phyloP scores from a whole-genome alignment of 768 basidiomycete species.

The Obba rivulosa region DNA sequence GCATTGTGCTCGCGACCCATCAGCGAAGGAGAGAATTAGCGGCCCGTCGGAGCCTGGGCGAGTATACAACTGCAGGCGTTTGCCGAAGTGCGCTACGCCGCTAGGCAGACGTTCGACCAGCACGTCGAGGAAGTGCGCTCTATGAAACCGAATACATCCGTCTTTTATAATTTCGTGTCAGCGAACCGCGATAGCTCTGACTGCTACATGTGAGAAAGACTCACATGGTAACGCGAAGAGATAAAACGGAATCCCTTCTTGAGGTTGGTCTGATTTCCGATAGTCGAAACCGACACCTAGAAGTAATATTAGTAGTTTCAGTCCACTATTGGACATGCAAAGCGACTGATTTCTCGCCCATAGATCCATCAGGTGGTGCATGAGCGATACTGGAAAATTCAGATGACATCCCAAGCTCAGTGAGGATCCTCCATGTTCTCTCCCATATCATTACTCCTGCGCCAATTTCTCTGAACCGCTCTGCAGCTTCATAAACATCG shows the following conservation, averaged over 20 bases:
- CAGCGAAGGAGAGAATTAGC: constrained; percentile 19
- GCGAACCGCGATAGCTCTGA: too few relatives aligned
- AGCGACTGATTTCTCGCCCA: constrained; percentile 7
- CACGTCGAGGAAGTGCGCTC: constrained; percentile 43
- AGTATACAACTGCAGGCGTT: constrained; percentile 22
- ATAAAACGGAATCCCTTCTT: constrained; percentile 35
- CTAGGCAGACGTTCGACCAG: constrained; percentile 27
- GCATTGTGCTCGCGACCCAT: constrained; percentile 21
- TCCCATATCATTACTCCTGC: constrained; percentile 34
- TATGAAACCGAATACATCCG: constrained; percentile 38
- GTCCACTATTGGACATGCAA: not conserved
- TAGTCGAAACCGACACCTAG: constrained; percentile 42
- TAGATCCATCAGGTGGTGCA: constrained; percentile 16
- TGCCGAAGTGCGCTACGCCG: constrained; percentile 25
- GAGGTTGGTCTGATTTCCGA: constrained; percentile 35
- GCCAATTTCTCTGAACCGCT: constrained; percentile 43
- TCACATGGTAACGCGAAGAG: constrained; percentile 38
- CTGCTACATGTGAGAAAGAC: constrained; percentile 2
- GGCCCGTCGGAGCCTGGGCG: not conserved
- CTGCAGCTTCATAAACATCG: constrained; percentile 31
- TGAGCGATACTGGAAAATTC: constrained; percentile 20
- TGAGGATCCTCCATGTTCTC: constrained; percentile 23
- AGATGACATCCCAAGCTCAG: constrained; percentile 20
- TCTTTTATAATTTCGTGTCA: constrained; percentile 9
- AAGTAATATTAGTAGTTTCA: not conserved